Conservation (phyloP, 441 rosid genomes). For the Erodium moschatum region DNA sequence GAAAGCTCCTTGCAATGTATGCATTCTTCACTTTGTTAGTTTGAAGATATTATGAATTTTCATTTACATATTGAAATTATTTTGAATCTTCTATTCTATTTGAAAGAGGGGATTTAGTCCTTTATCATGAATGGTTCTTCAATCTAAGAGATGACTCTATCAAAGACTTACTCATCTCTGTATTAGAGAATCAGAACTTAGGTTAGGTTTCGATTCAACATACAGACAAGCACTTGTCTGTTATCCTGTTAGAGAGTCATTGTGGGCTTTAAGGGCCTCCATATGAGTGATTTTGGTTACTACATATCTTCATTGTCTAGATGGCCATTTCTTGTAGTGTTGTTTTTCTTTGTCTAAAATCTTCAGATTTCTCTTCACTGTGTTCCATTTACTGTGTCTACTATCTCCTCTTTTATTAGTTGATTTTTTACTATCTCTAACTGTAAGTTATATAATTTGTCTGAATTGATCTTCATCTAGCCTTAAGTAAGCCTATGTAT, state of each 20-base stretch:
- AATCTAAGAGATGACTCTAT: background rate
- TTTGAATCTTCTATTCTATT: background rate
- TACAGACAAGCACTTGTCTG: background rate
- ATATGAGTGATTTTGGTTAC: background rate
- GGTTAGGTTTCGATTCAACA: background rate
- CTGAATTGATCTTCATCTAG: background rate
- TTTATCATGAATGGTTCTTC: background rate
- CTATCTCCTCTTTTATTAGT: background rate
- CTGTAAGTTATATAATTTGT: background rate
- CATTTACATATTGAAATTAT: background rate
- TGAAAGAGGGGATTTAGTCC: background rate
- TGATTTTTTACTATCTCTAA: background rate
- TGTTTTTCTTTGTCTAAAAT: background rate
- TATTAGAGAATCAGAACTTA: background rate
- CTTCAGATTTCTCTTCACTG: background rate
- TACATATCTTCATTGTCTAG: background rate
- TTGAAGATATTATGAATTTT: conserved; percentile 9
- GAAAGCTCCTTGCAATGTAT: conserved; percentile 77
- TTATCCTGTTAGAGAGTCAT: background rate
- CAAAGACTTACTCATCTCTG: background rate
- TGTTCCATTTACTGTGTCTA: background rate
- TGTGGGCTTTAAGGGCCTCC: background rate
- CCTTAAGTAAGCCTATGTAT: background rate
- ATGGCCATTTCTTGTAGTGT: background rate
- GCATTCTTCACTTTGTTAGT: conserved; percentile 12